Conservation (phyloP, 441 rosid species). For the Corymbia calophylla region DNA sequence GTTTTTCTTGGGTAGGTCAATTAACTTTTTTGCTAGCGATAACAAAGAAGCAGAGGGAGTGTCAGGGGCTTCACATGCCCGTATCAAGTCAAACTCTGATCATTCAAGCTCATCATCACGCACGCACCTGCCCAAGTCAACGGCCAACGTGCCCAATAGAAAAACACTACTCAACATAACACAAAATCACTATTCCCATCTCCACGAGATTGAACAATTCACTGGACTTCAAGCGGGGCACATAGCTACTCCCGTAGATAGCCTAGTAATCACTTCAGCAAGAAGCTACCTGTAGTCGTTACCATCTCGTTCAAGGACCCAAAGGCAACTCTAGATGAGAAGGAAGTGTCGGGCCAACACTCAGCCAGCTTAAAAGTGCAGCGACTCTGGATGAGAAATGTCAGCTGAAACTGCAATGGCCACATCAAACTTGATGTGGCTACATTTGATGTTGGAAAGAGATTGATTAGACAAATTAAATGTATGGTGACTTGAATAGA, state of each 20-base stretch:
- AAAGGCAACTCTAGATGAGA: neutral
- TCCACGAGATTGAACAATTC: neutral
- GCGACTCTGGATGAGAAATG: neutral
- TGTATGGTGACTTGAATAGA: accelerated
- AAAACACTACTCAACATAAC: neutral
- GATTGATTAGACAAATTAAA: neutral
- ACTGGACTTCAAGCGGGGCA: neutral
- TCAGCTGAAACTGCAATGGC: neutral
- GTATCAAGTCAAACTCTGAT: neutral
- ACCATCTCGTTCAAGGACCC: neutral
- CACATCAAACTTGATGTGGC: neutral
- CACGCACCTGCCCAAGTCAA: neutral
- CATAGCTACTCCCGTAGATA: neutral
- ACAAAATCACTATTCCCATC: neutral
- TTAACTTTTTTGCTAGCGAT: neutral
- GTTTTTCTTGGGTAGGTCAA: neutral
- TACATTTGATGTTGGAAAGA: neutral
- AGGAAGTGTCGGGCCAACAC: neutral
- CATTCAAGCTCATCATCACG: neutral
- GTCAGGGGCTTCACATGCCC: neutral
- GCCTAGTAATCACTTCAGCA: neutral
- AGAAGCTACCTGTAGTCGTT: neutral
- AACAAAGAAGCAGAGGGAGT: neutral
- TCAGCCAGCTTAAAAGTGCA: neutral
- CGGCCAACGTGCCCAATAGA: neutral